Evolutionary conservation across 169 alveolate species (phyloP).

Genomic region (Hepatocystis sp.): DNA sequence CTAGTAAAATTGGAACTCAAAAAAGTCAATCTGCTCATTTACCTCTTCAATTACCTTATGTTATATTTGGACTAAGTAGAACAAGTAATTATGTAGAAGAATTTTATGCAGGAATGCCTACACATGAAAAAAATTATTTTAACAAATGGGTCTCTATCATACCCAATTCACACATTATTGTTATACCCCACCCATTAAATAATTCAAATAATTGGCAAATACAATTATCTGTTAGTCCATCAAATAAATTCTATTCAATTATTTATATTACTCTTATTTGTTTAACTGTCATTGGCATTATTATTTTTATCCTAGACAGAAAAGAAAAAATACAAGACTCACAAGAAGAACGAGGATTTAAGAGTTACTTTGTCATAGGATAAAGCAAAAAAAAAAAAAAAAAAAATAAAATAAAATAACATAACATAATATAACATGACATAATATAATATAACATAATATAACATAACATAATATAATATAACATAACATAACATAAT

Average conservation of each 20-base stretch:
- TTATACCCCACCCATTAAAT: constrained; percentile 81
- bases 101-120: constrained; percentile 87
- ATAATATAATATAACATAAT: too few species aligned
- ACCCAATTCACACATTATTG: constrained; percentile 85
- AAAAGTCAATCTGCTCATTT: constrained; percentile 78
- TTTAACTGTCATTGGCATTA: constrained; percentile 79
- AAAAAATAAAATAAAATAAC: too few species aligned
- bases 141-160: constrained; percentile 88
- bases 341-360: constrained; percentile 84
- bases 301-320: constrained; percentile 81
- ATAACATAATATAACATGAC: too few species aligned
- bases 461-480: too few species aligned
- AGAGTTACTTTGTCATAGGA: constrained; percentile 74
- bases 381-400: constrained; percentile 2
- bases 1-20: constrained; percentile 79
- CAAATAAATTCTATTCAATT: constrained; percentile 81
- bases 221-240: constrained; percentile 84
- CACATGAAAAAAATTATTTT: constrained; percentile 75
- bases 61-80: constrained; percentile 85
- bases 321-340: constrained; percentile 84
- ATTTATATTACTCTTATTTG: constrained; percentile 78
- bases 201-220: constrained; percentile 83
- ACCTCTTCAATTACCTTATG: constrained; percentile 79
- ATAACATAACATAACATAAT: too few species aligned
- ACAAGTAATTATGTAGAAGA: constrained; percentile 91